Evolutionary conservation across 176 grass and related monocot species (phyloP).

Genomic region (Rhipidocladum racemiflorum): DNA sequence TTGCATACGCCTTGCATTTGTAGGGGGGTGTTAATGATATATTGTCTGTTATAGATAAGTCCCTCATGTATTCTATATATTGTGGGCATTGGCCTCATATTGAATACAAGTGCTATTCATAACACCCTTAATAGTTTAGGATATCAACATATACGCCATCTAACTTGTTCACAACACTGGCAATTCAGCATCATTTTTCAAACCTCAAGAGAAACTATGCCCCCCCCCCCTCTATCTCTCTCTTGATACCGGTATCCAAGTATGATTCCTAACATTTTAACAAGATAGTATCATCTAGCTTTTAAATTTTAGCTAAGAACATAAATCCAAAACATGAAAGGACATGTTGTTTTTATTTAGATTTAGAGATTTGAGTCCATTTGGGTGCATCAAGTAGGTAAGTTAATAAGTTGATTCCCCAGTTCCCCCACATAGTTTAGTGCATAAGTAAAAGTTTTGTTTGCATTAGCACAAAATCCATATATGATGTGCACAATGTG

Average conservation of each 20-base stretch:
- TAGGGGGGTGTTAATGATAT: too few relatives aligned
- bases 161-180: not conserved
- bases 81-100: too few relatives aligned
- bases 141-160: not conserved
- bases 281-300: not conserved
- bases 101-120: too few relatives aligned
- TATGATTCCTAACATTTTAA: not conserved
- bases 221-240: not conserved
- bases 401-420: not conserved
- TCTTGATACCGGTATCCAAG: not conserved
- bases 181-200: not conserved
- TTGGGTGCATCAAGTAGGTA: not conserved
- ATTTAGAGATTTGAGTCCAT: not conserved
- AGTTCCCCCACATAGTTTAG: not conserved
- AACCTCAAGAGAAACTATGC: not conserved
- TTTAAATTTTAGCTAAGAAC: not conserved
- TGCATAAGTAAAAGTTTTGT: not conserved
- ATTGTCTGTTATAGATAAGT: too few relatives aligned
- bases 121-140: not conserved
- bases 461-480: not conserved
- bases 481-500: not conserved
- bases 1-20: too few relatives aligned
- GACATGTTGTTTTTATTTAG: not conserved
- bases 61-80: too few relatives aligned
- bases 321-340: not conserved